These are phyloP conservation scores for Penicillium arizonense DNA, from an alignment of 495 filamentous ascomycete genomes.

Conservation along the genomic window DNA sequence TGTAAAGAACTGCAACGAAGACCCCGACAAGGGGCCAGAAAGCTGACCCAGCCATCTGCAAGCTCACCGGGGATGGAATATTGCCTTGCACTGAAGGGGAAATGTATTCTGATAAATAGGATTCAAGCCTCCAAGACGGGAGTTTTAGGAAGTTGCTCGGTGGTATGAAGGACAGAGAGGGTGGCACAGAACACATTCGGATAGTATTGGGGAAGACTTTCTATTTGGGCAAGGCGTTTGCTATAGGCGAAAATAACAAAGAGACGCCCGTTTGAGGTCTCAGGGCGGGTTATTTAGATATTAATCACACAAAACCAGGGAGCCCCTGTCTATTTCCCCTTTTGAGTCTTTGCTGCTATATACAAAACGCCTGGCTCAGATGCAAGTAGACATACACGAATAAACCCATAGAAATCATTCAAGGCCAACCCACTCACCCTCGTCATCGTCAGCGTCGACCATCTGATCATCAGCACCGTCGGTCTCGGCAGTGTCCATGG, in stretches of 20 bases:
- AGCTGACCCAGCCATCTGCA: conserved; percentile 2
- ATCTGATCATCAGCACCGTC: conserved; percentile 33
- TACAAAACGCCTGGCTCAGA: conserved; percentile 45
- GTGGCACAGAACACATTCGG: conserved; percentile 19
- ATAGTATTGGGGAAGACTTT: conserved; percentile 12
- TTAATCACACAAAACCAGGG: conserved; percentile 3
- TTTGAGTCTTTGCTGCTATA: conserved; percentile 18
- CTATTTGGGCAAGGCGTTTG: conserved; percentile 1
- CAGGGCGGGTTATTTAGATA: conserved; percentile 1
- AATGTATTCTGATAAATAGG: neutral
- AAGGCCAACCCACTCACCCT: conserved; percentile 42
- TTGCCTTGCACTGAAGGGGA: neutral
- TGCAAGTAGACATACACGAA: conserved; percentile 36
- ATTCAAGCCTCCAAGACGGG: neutral
- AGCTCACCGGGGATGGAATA: neutral
- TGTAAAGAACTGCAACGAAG: conserved; percentile 4
- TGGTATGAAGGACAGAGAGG: conserved; percentile 9
- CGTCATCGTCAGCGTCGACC: conserved; percentile 32
- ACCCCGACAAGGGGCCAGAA: conserved; percentile 14
- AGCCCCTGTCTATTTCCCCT: conserved; percentile 9
- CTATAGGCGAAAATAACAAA: neutral
- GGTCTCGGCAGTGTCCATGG: conserved; percentile 25
- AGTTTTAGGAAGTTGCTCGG: neutral
- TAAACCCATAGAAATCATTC: conserved; percentile 30
- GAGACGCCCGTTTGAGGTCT: conserved; percentile 6